phyloP scores from a whole-genome alignment of 176 grass and related monocot species.

The Aegilops speltoides region DNA sequence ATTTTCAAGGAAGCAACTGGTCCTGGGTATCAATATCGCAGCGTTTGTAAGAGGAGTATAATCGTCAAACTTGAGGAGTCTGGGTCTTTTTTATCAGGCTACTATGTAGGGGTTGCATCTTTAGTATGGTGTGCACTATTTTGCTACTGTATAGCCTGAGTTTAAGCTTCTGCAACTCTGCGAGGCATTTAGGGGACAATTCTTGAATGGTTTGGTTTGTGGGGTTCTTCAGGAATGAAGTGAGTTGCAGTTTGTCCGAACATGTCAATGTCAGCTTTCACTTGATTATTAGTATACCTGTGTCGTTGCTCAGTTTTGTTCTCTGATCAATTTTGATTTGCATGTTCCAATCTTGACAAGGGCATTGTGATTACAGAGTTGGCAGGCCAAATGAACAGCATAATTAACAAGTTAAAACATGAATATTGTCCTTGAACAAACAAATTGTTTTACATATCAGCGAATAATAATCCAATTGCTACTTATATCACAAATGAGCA shows the following conservation, averaged over 20 bases:
- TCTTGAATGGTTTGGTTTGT: slow-evolving; percentile 51
- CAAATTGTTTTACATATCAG: not conserved
- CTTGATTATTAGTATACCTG: not conserved
- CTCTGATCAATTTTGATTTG: not conserved
- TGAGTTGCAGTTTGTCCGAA: slow-evolving; percentile 24
- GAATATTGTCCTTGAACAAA: not conserved
- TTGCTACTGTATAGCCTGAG: slow-evolving; percentile 46
- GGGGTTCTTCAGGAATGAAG: slow-evolving; percentile 31
- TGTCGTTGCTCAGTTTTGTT: not conserved
- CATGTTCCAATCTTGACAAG: not conserved
- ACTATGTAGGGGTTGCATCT: slow-evolving; percentile 33
- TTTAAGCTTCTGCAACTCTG: slow-evolving; percentile 30
- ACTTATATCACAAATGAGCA: not conserved
- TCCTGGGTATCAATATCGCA: slow-evolving; percentile 23
- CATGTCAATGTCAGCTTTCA: not conserved
- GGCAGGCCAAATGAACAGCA: not conserved
- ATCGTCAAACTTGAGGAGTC: slow-evolving; percentile 11
- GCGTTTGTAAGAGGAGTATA: slow-evolving; percentile 43
- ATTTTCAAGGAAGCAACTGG: slow-evolving; percentile 22
- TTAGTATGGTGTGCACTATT: slow-evolving; percentile 39
- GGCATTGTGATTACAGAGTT: not conserved
- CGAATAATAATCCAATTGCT: not conserved
- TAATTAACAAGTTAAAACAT: not conserved
- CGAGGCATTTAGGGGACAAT: slow-evolving; percentile 18
- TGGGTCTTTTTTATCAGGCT: slow-evolving; percentile 41